Percentiles rank a stretch among this genome's conserved stretches.
Evolutionary conservation across 2,329 filamentous ascomycete species (phyloP).

Genomic region (Meredithiella fracta): DNA sequence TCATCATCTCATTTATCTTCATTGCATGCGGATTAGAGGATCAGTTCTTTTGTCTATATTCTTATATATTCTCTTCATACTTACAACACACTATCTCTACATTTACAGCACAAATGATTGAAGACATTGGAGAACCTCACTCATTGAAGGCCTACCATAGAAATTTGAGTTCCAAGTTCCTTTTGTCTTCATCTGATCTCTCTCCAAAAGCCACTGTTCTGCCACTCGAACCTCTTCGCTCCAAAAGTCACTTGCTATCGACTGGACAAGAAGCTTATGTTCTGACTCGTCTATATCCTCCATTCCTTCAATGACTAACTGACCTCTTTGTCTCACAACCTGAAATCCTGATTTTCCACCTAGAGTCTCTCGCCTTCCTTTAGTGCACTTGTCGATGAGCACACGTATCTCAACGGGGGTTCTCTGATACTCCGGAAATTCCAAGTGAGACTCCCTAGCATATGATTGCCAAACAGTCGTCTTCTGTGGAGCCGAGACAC

Average conservation of each 20-base stretch:
- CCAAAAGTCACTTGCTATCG: constrained; percentile 31
- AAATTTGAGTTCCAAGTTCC: constrained; percentile 35
- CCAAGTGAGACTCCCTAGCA: constrained; percentile 35
- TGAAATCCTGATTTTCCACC: constrained; percentile 20
- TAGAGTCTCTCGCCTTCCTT: constrained; percentile 29
- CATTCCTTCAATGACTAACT: constrained; percentile 24
- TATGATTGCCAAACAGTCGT: constrained; percentile 44
- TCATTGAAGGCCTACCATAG: constrained; percentile 31
- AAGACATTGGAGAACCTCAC: constrained; percentile 27
- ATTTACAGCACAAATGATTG: no score
- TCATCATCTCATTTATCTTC: no score
- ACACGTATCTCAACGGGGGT: constrained; percentile 30
- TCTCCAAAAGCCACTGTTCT: constrained; percentile 29
- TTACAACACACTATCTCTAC: no score
- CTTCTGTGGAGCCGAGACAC: constrained; percentile 39
- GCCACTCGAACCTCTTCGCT: constrained; percentile 29
- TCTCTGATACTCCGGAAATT: constrained; percentile 35
- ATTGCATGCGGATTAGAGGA: no score
- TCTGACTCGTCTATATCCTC: constrained; percentile 18
- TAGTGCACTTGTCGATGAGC: constrained; percentile 37
- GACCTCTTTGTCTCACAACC: constrained; percentile 30
- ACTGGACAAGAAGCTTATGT: constrained; percentile 18
- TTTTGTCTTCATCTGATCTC: constrained; percentile 22
- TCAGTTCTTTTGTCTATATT: no score
- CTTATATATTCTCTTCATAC: no score